phyloP scores from a whole-genome alignment of 768 basidiomycete genomes.

The Psilocybe azurescens region DNA sequence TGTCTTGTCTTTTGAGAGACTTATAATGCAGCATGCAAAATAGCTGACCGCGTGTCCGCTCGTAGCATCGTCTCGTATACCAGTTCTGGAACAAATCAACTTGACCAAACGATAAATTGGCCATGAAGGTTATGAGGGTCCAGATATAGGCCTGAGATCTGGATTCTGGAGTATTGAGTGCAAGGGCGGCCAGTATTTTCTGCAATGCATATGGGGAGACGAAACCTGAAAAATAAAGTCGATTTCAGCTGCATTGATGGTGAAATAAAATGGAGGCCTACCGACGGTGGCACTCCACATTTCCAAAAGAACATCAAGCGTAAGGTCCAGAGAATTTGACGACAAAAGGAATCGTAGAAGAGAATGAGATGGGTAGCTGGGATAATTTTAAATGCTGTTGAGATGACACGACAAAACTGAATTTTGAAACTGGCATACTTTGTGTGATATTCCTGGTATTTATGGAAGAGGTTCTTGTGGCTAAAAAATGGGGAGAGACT shows the following conservation, averaged over 20 bases:
- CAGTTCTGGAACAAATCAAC: constrained; percentile 67
- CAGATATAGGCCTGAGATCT: constrained; percentile 58
- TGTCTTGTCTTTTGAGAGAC: constrained; percentile 62
- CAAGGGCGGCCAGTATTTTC: constrained; percentile 59
- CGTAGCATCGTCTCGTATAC: constrained; percentile 73
- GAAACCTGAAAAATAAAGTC: constrained; percentile 48
- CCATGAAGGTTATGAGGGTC: constrained; percentile 63
- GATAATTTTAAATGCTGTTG: neutral
- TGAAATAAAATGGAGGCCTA: constrained; percentile 25
- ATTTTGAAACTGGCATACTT: constrained; percentile 31
- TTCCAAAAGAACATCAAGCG: constrained; percentile 61
- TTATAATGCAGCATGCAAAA: constrained; percentile 77
- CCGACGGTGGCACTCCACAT: constrained; percentile 64
- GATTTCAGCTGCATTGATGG: constrained; percentile 5
- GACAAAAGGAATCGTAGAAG: constrained; percentile 65
- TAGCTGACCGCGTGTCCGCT: constrained; percentile 72
- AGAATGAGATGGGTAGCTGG: constrained; percentile 59
- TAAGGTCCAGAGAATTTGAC: constrained; percentile 73
- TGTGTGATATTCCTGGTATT: constrained; percentile 58
- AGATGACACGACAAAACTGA: neutral
- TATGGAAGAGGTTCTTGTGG: constrained; percentile 70
- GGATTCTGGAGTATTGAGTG: constrained; percentile 45
- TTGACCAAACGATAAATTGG: constrained; percentile 71
- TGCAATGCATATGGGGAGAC: constrained; percentile 69
- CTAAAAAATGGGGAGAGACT: constrained; percentile 68